These are phyloP conservation scores for Schizothecium vesticola DNA, from an alignment of 495 filamentous ascomycete genomes.

Conservation along the genomic window DNA sequence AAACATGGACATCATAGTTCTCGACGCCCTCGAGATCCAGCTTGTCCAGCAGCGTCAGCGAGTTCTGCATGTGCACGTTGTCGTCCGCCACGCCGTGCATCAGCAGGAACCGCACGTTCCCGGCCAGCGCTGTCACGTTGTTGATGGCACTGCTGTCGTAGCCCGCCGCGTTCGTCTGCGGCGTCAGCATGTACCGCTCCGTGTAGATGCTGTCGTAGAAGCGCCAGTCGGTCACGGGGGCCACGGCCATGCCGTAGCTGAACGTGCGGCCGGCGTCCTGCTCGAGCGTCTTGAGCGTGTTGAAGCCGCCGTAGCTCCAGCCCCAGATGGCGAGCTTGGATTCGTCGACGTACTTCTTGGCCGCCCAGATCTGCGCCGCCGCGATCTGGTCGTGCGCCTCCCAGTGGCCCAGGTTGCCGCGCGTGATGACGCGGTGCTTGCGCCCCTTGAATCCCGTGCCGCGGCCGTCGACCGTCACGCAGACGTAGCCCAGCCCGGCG, in stretches of 20 bases:
- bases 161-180: conserved; percentile 69
- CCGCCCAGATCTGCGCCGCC: conserved; percentile 78
- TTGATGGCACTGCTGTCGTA: conserved; percentile 71
- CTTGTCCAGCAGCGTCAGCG: conserved; percentile 77
- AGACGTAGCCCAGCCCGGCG: conserved; percentile 82
- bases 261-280: conserved; percentile 85
- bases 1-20: conserved; percentile 96
- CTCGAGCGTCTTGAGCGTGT: conserved; percentile 94
- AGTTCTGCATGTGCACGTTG: conserved; percentile 95
- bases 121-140: conserved; percentile 60
- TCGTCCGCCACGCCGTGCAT: conserved; percentile 96
- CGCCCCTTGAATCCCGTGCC: conserved; percentile 91
- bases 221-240: conserved; percentile 94
- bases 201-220: conserved; percentile 96
- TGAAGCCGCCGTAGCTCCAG: conserved; percentile 96
- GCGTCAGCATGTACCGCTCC: conserved; percentile 92
- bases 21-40: conserved; percentile 77
- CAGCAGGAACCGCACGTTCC: conserved; percentile 80
- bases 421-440: conserved; percentile 70
- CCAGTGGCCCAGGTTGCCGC: conserved; percentile 76
- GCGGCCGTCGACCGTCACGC: conserved; percentile 89
- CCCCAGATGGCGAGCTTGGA: conserved; percentile 90
- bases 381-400: conserved; percentile 90
- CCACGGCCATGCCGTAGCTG: conserved; percentile 94
- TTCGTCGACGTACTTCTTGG: conserved; percentile 78